Percentiles rank a stretch among this genome's conserved stretches.
phyloP scores from a whole-genome alignment of 805 yeast species.

The Jamesozyma gamospora region DNA sequence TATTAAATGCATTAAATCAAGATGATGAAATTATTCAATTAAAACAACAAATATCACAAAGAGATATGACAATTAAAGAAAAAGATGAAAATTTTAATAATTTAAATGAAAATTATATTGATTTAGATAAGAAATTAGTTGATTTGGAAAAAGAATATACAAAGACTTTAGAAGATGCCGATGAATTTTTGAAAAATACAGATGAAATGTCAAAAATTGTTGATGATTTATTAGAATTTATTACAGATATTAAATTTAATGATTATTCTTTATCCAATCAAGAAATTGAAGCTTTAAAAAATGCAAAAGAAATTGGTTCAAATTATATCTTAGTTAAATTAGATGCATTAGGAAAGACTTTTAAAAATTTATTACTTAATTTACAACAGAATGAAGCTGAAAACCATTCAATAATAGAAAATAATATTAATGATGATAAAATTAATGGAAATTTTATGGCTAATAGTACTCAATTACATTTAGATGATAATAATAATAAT shows the following conservation, averaged over 20 bases:
- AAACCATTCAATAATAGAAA: neutral
- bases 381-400: slow-evolving; percentile 2
- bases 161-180: slow-evolving; percentile 21
- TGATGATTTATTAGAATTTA: slow-evolving; percentile 14
- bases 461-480: slow-evolving; percentile 14
- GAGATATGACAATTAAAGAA: slow-evolving; percentile 4
- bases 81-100: slow-evolving; percentile 3
- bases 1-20: slow-evolving; percentile 13
- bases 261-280: slow-evolving; percentile 7
- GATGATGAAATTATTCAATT: slow-evolving; percentile 16
- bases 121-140: slow-evolving; percentile 21
- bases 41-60: slow-evolving; percentile 1
- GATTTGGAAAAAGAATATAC: slow-evolving; percentile 19
- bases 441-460: slow-evolving; percentile 8
- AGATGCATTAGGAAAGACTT: slow-evolving; percentile 17
- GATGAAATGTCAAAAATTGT: slow-evolving; percentile 17
- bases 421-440: neutral
- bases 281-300: slow-evolving; percentile 14
- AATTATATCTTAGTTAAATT: slow-evolving; percentile 22
- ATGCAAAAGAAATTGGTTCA: slow-evolving; percentile 16
- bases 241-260: neutral
- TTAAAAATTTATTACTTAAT: slow-evolving; percentile 10
- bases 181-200: slow-evolving; percentile 22
- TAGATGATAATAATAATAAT: neutral
- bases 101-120: slow-evolving; percentile 18